Evolutionary conservation across 2,329 filamentous ascomycete species (phyloP), one percentile per base, ranked within the genome.

Genomic region (Lachnum nothofagi): DNA sequence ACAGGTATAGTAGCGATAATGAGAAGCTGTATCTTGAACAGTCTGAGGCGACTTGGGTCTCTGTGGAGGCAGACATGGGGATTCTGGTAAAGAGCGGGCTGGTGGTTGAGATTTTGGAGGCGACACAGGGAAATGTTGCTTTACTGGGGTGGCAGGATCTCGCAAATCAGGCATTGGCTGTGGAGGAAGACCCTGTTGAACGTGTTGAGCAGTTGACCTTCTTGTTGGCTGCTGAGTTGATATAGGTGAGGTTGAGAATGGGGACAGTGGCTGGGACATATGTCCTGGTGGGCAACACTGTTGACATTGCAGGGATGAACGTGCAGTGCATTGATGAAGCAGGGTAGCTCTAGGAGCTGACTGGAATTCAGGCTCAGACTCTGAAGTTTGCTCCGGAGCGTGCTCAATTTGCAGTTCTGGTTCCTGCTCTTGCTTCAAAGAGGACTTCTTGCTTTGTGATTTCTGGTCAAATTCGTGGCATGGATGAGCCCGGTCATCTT

Each of bases 301-400:
- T 22, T 52, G 45, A 29, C 54, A 56, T 27, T 41, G 22, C 4
- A 48, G 25, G 22, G 53, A 51, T 10, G 51, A 50, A 19, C 48
- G 42, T 39, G 49, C 42, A 27, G 48, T 44, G 35, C 54, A 53
- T 29, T 29, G 39, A 42, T 52, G 54, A 9, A 22, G 27, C 33
- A 7, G 23, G 16, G 19, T 22, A 14, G 29, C 12, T 33, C 12
- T 12, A 27, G 25, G 25, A 27, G 25, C 12, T 12, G 25, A 12
- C 25, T 27, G 25, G 6, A 27, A 27, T 12, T 12, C 25, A 27
- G 25, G 12, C 25, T 12, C 25, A 27, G 25, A 27, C 25, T 27
- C 25, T 27, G 12, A 27, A 6, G 25, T 27, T n/a, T n/a, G n/a
- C n/a, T n/a, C n/a, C n/a, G n/a, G 31, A 16, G 9, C 31, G 2